These are phyloP conservation scores for Penicillium coprophilum DNA, from an alignment of 495 filamentous ascomycete genomes.

Conservation along the genomic window DNA sequence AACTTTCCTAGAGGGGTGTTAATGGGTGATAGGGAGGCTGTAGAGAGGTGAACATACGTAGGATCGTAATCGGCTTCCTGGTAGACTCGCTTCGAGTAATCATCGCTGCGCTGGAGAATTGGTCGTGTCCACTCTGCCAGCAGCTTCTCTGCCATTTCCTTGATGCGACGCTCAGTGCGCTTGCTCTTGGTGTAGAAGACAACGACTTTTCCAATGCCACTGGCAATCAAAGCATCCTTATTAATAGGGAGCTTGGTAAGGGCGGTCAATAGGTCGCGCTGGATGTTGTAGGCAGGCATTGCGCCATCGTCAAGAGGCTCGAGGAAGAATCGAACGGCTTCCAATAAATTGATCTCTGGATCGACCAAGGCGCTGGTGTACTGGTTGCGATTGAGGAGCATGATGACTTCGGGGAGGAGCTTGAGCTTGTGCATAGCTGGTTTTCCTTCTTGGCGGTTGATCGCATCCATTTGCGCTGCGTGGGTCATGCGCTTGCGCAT, in stretches of 20 bases:
- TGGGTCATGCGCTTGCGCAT: conserved; percentile 90
- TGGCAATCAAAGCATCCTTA: conserved; percentile 84
- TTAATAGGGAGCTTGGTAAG: conserved; percentile 78
- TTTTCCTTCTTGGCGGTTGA: conserved; percentile 69
- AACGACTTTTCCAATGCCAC: conserved; percentile 92
- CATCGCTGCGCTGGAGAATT: conserved; percentile 89
- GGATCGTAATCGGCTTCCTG: conserved; percentile 58
- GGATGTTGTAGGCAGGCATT: conserved; percentile 93
- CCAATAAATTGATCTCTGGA: conserved; percentile 90
- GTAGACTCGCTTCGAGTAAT: conserved; percentile 78
- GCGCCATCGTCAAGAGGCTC: conserved; percentile 92
- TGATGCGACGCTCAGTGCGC: conserved; percentile 79
- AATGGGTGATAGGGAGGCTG: conserved; percentile 13
- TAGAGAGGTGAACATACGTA: conserved; percentile 39
- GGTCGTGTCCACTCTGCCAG: conserved; percentile 94
- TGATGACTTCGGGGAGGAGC: conserved; percentile 89
- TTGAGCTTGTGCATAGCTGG: conserved; percentile 91
- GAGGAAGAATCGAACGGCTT: conserved; percentile 94
- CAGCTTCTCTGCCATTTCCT: conserved; percentile 86
- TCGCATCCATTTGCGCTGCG: conserved; percentile 82
- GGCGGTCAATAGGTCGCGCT: conserved; percentile 85
- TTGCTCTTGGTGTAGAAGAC: conserved; percentile 96
- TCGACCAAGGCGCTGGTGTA: conserved; percentile 84
- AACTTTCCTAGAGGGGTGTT: conserved; percentile 44
- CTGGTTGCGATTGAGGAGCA: conserved; percentile 79